Percentiles rank a stretch among this genome's conserved stretches.
These are phyloP conservation scores for Wallacemonas sp. DNA, from an alignment of 208 protist species.

Conservation along the genomic window DNA sequence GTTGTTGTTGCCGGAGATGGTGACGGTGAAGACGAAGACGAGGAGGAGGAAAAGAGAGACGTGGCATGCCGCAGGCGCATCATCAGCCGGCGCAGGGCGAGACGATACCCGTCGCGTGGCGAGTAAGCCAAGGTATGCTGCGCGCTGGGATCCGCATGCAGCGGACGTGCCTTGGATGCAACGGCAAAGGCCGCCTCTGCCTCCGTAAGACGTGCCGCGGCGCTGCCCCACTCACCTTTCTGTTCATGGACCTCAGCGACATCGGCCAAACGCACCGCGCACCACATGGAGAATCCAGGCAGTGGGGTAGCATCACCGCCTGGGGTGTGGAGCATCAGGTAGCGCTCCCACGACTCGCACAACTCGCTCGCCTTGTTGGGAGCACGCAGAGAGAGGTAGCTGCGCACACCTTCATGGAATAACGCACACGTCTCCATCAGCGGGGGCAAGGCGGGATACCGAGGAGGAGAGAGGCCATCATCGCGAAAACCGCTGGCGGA, in stretches of 20 bases:
- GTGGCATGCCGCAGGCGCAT: not conserved
- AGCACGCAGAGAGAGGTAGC: not conserved
- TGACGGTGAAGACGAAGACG: not conserved
- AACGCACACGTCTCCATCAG: constrained; percentile 1
- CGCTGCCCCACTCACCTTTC: not conserved
- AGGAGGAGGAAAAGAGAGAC: not conserved
- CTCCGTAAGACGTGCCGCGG: too few species aligned
- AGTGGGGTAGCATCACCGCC: not conserved
- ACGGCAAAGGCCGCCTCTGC: too few species aligned
- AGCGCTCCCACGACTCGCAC: constrained; percentile 9
- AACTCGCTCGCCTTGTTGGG: not conserved
- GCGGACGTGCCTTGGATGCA: too few species aligned
- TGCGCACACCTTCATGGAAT: constrained; percentile 2
- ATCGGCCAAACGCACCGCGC: not conserved
- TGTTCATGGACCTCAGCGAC: not conserved
- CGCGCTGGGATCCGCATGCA: too few species aligned
- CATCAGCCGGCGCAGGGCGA: not conserved
- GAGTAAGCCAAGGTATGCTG: too few species aligned
- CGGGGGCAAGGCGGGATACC: not conserved
- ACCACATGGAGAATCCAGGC: too few species aligned
- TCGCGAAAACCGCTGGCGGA: not conserved
- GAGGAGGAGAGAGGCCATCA: too few species aligned
- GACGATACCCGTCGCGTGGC: not conserved
- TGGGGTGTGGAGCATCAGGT: not conserved
- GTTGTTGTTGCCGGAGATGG: too few species aligned